These are phyloP conservation scores for Begonia fuchsioides DNA, from an alignment of 306 rosid genomes.

Conservation along the genomic window DNA sequence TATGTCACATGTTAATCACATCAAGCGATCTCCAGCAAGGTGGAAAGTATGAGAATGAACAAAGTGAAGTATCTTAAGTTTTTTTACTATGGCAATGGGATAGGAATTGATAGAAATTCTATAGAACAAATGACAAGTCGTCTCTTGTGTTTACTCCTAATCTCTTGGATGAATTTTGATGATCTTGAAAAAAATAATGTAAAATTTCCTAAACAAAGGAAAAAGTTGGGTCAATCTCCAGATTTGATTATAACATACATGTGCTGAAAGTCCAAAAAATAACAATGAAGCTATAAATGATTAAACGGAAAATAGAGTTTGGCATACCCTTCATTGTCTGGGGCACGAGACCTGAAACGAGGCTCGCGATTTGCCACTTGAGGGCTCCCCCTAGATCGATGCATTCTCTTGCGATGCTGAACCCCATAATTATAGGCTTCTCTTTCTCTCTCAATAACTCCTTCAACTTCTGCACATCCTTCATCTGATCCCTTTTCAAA, in stretches of 20 bases:
- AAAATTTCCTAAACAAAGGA: too few relatives aligned
- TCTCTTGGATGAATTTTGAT: too few relatives aligned
- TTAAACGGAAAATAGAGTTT: constrained; percentile 7
- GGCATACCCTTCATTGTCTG: constrained; percentile 66
- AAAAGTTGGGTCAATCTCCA: too few relatives aligned
- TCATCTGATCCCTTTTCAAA: constrained; percentile 74
- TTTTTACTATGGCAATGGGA: too few relatives aligned
- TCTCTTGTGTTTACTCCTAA: too few relatives aligned
- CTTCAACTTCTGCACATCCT: constrained; percentile 61
- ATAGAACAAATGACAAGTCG: too few relatives aligned
- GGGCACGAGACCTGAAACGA: constrained; percentile 48
- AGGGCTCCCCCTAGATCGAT: constrained; percentile 76
- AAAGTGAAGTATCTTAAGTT: too few relatives aligned
- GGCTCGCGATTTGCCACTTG: constrained; percentile 55
- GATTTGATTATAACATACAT: neutral
- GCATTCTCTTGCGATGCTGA: constrained; percentile 86
- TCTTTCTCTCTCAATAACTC: constrained; percentile 48
- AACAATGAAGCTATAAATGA: neutral
- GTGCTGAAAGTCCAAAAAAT: neutral
- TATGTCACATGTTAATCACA: too few relatives aligned
- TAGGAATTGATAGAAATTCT: too few relatives aligned
- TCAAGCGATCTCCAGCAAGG: too few relatives aligned
- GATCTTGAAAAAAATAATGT: too few relatives aligned
- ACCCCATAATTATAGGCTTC: constrained; percentile 57
- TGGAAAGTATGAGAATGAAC: too few relatives aligned